These are phyloP conservation scores for Adansonia madagascariensis DNA, from an alignment of 441 rosid genomes.

Conservation along the genomic window DNA sequence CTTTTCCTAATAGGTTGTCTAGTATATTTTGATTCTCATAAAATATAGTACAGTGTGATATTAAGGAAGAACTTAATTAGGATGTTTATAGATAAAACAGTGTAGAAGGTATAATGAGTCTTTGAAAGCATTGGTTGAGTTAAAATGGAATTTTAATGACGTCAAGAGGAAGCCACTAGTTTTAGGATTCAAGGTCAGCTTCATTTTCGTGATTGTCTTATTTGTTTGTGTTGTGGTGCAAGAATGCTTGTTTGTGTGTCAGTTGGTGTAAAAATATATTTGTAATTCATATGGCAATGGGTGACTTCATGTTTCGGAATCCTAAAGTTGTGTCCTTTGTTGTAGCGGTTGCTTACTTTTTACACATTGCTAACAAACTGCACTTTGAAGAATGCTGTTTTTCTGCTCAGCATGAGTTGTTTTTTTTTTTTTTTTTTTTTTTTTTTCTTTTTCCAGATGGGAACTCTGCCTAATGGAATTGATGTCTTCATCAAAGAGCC, in stretches of 20 bases:
- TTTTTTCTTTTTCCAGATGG: slow-evolving; percentile 35
- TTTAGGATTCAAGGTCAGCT: neutral
- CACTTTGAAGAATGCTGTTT: neutral
- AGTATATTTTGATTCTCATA: neutral
- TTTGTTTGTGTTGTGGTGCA: neutral
- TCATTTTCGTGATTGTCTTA: neutral
- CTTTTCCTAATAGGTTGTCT: neutral
- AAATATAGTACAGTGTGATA: neutral
- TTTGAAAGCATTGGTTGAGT: neutral
- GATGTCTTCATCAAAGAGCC: slow-evolving; percentile 33
- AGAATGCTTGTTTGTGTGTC: neutral
- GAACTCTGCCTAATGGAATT: slow-evolving; percentile 38
- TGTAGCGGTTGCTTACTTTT: neutral
- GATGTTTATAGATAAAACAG: neutral
- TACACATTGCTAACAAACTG: neutral
- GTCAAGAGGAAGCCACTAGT: neutral
- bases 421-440: neutral
- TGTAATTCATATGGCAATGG: neutral
- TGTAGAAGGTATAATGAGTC: neutral
- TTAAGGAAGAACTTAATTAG: neutral
- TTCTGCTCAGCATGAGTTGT: slow-evolving; percentile 25
- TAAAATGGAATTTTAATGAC: neutral
- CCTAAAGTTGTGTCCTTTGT: neutral
- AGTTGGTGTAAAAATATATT: neutral
- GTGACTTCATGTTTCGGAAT: neutral